Evolutionary conservation across 108 stramenopile species (phyloP), one percentile per base, ranked within the genome.

Genomic region (Stephanodiscus triporus): DNA sequence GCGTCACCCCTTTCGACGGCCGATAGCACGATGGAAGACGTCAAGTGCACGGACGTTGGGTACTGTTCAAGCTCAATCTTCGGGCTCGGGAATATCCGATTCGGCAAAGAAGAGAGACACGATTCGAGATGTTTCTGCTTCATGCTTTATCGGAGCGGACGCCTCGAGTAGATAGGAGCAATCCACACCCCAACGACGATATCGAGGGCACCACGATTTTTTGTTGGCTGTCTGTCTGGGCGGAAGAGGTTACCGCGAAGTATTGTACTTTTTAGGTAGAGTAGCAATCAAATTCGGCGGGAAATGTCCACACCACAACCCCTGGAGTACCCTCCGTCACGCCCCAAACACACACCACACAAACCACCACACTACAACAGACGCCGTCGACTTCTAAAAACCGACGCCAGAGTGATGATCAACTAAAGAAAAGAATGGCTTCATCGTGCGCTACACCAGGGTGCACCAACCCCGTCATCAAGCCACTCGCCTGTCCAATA

Each of bases 51-150:
- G 13, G 91, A 91, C 11, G 95, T 96, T 34, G 92, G 91, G 76
- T 96, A 96, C 66, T 97, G 96, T 75, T 97, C 96, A 55, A 97
- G 77, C 24, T 84, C 77, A 61, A 92, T 82, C 51, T 94, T 86
- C 42, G 88, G 91, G 40, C 80, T 66, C 19, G 54, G 68, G 24
- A 91, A 90, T 11, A 53, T 38, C 2, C 69, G 68, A 51, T 76
- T 78, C n/a, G 91, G 90, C 19, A 98, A 66, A 2, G 85, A 82
- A 20, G 89, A 88, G 50, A 98, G 83, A 11, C 85, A 81, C 11
- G 88, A 92, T 76, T 98, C 96, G n/a, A 98, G 78, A 73, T 97
- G 97, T 77, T 97, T 97, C 43, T 91, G 79, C 69, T 91, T 92
- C 97, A 97, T 94, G 26, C 24, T 51, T 36, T 9, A 13, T 67